Base-by-base conservation (phyloP, 2,329 filamentous ascomycete species). In the Gnomoniopsis sp. region DNA sequence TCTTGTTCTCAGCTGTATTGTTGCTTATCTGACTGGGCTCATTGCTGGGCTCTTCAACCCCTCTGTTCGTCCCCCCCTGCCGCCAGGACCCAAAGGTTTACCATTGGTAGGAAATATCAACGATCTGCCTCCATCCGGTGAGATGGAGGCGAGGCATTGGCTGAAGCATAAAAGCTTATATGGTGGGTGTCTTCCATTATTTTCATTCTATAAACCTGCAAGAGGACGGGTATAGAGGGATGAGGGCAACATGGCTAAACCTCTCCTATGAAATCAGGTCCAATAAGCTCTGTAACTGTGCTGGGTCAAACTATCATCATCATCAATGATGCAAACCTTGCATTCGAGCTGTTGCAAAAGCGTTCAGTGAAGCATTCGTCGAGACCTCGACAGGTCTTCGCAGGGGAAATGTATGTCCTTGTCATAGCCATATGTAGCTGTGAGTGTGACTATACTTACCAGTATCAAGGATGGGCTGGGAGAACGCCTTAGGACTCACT, bases 291-390 rank as follows among this genome's bases (percentile, higher is more conserved):
- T 12, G 36, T 41, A 14, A 41, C 7, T 4, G 36, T 41, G 36
- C 36, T 41, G 7, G 36, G 12, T 41, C 36, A 41, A 15, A 41
- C 36, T 41, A 41, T 41, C 36, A 41, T 41, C 36, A 41, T 41
- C 36, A 15, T 41, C 12, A 41, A 41, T 41, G 36, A 41, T 41
- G 36, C 36, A 41, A 12, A 41, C 36, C 36, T 41, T 41, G 36
- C 36, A 15, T 14, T 41, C 14, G 36, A 41, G 12, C 8, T 41
- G 4, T 41, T 41, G 36, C 7, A 41, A 15, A 41, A 41, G 36
- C 65, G 69, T 12, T 69, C 74, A 0, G 64, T 60, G 2, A 72
- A 70, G 33, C 67, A 73, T 49, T 75, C 75, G 1, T 72, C 68
- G 0, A 66, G 75, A 33, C 74, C 75, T 0, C 60, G 58, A 6